Evolutionary conservation across 2,329 filamentous ascomycete species (phyloP).

Genomic region (Triangularia verruculosa): DNA sequence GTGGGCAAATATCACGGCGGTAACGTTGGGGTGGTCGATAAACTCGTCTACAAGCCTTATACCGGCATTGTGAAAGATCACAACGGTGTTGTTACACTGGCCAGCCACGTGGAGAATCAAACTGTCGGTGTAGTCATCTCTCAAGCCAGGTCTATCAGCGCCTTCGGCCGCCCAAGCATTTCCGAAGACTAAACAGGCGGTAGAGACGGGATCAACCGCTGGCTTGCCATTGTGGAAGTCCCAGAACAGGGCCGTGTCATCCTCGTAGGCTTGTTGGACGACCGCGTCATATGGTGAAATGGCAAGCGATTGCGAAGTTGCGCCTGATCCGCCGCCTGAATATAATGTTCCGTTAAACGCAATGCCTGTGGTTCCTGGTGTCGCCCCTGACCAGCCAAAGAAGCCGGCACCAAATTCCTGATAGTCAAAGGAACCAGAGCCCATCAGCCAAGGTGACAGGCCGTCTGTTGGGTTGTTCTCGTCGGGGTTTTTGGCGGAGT

Average conservation of each 20-base stretch:
- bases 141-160: constrained; percentile 58
- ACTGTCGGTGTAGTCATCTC: constrained; percentile 63
- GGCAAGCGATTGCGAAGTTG: constrained; percentile 39
- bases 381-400: constrained; percentile 24
- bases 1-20: constrained; percentile 61
- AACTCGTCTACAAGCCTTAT: constrained; percentile 58
- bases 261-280: constrained; percentile 48
- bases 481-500: constrained; percentile 51
- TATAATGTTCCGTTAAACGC: constrained; percentile 45
- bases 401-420: constrained; percentile 34
- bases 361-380: constrained; percentile 27
- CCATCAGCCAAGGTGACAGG: constrained; percentile 39
- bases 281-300: constrained; percentile 56
- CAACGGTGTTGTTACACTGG: constrained; percentile 60
- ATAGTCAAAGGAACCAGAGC: constrained; percentile 38
- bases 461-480: constrained; percentile 39
- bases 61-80: constrained; percentile 64
- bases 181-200: constrained; percentile 67
- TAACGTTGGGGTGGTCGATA: constrained; percentile 62
- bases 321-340: constrained; percentile 45
- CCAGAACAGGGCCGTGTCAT: constrained; percentile 57
- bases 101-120: constrained; percentile 57
- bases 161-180: constrained; percentile 73
- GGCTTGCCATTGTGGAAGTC: constrained; percentile 53
- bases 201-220: constrained; percentile 45